These are phyloP conservation scores for Parafenestella ontariensis DNA, from an alignment of 2,329 filamentous ascomycete species.

Conservation along the genomic window DNA sequence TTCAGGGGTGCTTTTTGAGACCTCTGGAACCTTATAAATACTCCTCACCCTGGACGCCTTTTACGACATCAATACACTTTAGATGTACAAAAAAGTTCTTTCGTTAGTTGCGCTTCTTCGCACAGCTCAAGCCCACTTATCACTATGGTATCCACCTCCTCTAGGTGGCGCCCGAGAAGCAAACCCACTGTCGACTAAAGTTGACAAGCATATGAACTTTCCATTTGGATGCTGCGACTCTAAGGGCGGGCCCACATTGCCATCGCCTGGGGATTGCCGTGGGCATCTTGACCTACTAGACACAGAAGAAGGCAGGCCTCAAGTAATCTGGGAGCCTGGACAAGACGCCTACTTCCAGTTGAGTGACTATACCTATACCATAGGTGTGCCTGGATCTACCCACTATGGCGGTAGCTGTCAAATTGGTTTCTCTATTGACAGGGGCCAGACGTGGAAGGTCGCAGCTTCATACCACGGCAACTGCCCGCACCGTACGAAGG, in stretches of 20 bases:
- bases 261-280: constrained; percentile 44
- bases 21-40: too few species aligned
- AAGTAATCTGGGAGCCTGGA: constrained; percentile 50
- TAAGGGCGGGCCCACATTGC: constrained; percentile 16
- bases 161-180: constrained; percentile 53
- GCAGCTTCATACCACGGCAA: constrained; percentile 53
- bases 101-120: too few species aligned
- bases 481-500: constrained; percentile 50
- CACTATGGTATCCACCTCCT: constrained; percentile 49
- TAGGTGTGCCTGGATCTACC: constrained; percentile 38
- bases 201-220: constrained; percentile 42
- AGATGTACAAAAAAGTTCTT: too few species aligned
- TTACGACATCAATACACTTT: too few species aligned
- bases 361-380: constrained; percentile 15
- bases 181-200: constrained; percentile 19
- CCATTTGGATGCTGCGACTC: constrained; percentile 53
- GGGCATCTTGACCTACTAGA: constrained; percentile 51
- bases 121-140: constrained; percentile 50
- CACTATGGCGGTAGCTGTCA: constrained; percentile 55
- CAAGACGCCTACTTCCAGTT: constrained; percentile 45
- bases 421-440: constrained; percentile 51
- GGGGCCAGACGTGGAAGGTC: constrained; percentile 52
- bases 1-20: too few species aligned
- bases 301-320: constrained; percentile 48
- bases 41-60: too few species aligned